Evolutionary conservation across 331 rosid species (phyloP), one percentile per base, ranked within the genome.

Genomic region (Pyracantha coccinea): DNA sequence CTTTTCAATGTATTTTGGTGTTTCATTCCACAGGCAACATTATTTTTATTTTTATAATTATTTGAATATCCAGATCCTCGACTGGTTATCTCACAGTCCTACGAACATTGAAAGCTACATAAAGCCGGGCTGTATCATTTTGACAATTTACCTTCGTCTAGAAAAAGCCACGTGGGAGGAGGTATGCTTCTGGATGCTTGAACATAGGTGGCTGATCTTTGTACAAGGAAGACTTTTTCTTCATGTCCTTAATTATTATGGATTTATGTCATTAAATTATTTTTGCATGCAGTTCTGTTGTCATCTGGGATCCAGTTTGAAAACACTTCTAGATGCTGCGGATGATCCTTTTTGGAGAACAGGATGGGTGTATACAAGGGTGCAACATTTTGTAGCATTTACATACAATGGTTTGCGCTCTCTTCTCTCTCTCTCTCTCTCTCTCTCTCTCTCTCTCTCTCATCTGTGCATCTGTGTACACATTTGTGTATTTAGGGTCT

Each of bases 361-460:
- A 31, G 98, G 98, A 80, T 93, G 97, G 98, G 74, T 91, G 44
- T 91, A 87, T 58, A 54, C 84, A 60, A 89, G 97, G 87, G 88
- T 88, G 84, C 84, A 35, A 63, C 86, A 91, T 45, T 83, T 77
- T 73, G 89, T 88, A 67, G 90, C 96, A 54, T 86, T 93, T 85
- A 45, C 83, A 70, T 83, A 82, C 76, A 88, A 91, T 75, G 97
- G 98, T 93, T 77, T 77, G 89, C 41, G 19, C 60, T 54, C 63
- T 44, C 45, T 52, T 25, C 28, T 25, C 28, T 3, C 53, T 47
- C 62, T 12, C 71, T 6, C 28, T 17, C 12, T 24, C 45, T 52
- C 45, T 31, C 62, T 14, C 44, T 24, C 66, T 50, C 28, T 23
- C 41, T 5, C 55, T 7, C 32, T n/a, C 11, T 20, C 31, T 54